Evolutionary conservation across 495 filamentous ascomycete species (phyloP), one percentile per base, ranked within the genome.

Genomic region (Hypoxylon subgilvum): DNA sequence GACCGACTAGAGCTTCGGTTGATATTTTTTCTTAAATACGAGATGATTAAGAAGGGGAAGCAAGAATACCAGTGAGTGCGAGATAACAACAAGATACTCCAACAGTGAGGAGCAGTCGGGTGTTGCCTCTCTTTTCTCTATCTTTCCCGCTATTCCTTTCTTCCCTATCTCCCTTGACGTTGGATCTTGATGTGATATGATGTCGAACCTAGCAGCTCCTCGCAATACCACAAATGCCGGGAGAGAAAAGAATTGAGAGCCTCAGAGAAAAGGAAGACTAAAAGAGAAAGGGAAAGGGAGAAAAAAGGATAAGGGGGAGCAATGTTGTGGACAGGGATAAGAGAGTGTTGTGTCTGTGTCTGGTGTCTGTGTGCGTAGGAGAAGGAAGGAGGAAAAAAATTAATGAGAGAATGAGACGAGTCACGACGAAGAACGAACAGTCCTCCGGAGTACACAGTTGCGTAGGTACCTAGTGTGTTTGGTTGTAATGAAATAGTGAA

Each of bases 201-300:
- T 21, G 18, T 48, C 43, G 28, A 53, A 41, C 39, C 43, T 23
- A 52, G 36, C 27, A 57, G 60, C 47, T 57, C 60, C 47, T 57
- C 47, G 35, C 42, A 41, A 38, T 52, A 27, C 47, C 49, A 36
- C 21, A 49, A 40, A 55, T 55, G 32, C 55, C 44, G 44, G 18
- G 23, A 45, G 46, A 38, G 36, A 57, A 30, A 59, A 54, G 68
- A 67, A 61, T n/a, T n/a, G n/a, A n/a, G n/a, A n/a, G n/a, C n/a
- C n/a, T n/a, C n/a, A n/a, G 64, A 67, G 53, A 72, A 69, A 74
- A 52, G 44, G 22, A 40, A 17, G 21, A 40, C n/a, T n/a, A n/a
- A n/a, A 39, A 19, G 41, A 46, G 17, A 38, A 41, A 47, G n/a
- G 34, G 49, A 57, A 49, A 66, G 44, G 62, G 65, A 57, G 52